Base-by-base conservation (phyloP, 2,329 filamentous ascomycete genomes). In the Diaporthe sp. region DNA sequence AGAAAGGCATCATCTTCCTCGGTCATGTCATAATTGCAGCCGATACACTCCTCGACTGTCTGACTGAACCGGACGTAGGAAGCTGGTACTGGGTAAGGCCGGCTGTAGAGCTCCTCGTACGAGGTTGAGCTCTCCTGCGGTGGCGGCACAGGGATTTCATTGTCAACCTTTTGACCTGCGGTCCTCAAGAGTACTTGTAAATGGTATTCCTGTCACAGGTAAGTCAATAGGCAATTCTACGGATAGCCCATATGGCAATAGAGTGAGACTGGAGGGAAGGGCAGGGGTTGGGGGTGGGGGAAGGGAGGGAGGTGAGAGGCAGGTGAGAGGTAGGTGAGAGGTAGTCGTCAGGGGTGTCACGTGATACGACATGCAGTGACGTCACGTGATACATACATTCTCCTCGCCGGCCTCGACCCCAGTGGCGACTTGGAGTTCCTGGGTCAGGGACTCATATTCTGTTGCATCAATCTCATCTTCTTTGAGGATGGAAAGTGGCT, bases 21-120 rank as follows among this genome's bases (percentile, higher is more conserved):
- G 37, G 92, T 96, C 94, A 98, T 96, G 85, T 97, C 95, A 92
- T 99, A 99, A 79, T 27, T 53, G 82, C 93, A 94, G 80, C 94
- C 94, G 81, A 95, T 93, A 80, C 94, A 97, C 84, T 99, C 97
- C 85, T 99, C 97, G 76, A 99, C 96, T 3, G 97, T 99, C 78
- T 97, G 96, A 77, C 97, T 98, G 86, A 97, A 98, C 77, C 96
- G 95, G 82, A 99, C 98, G 85, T 98, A 98, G 76, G 96, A 97
- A 76, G 93, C 92, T 70, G 97, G 95, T 83, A 97, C 93, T 80
- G 92, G 90, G 85, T 96, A 98, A 73, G 88, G 87, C 77, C 90
- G 91, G 66, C 93, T 91, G 82, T 98, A 98, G 79, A 98, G 90
- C 80, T 93, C 91, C 84, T 97, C 94, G 92, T 98, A 99, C 91